Evolutionary conservation across 169 alveolate genomes (phyloP).

Genomic region (Plasmodium coatneyi): DNA sequence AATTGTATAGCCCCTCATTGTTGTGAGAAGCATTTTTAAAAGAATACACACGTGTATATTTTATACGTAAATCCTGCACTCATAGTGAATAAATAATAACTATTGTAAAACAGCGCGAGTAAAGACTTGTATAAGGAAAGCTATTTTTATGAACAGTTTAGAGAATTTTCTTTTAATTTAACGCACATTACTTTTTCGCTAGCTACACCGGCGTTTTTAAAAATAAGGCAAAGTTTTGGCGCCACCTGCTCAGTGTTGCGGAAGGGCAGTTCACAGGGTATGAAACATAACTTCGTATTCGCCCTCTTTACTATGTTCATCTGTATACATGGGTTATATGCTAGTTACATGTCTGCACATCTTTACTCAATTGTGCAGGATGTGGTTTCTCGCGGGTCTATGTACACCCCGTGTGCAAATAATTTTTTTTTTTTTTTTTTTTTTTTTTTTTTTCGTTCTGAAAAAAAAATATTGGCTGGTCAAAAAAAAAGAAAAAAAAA

Average conservation of each 20-base stretch:
- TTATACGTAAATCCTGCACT: not conserved
- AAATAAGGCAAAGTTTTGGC: not conserved
- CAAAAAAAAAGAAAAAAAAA: conserved; percentile 15
- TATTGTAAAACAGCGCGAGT: not conserved
- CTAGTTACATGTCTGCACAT: not conserved
- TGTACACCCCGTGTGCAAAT: not conserved
- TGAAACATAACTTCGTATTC: not conserved
- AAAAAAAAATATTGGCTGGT: not conserved
- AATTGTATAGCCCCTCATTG: conserved; percentile 10
- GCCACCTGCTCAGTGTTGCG: not conserved
- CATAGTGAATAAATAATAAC: not conserved
- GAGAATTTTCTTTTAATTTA: not conserved
- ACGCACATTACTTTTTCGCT: not conserved
- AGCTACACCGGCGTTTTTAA: not conserved
- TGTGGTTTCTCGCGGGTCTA: not conserved
- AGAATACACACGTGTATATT: not conserved
- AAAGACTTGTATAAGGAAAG: not conserved
- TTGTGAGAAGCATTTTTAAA: not conserved
- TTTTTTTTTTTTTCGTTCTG: not conserved
- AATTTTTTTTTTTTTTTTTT: not conserved
- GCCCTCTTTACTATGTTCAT: not conserved
- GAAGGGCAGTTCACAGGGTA: not conserved
- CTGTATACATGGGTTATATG: not conserved
- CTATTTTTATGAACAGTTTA: conserved; percentile 21
- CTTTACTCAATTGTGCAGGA: not conserved